Evolutionary conservation across 495 filamentous ascomycete species (phyloP).

Genomic region (Aspergillus taichungensis): DNA sequence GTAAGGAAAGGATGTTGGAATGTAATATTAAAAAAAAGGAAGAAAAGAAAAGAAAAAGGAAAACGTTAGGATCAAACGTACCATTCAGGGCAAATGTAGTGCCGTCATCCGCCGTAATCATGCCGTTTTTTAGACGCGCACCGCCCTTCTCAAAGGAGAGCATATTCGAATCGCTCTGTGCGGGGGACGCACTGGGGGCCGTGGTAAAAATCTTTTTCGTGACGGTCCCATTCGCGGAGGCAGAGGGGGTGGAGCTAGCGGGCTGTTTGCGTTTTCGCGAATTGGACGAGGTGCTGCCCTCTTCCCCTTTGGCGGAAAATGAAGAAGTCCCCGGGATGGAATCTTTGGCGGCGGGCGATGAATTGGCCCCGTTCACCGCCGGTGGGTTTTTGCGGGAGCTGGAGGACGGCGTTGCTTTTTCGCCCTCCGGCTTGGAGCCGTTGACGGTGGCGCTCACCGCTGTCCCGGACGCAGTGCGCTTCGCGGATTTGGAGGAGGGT

Average conservation of each 20-base stretch:
- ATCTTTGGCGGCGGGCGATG: constrained; percentile 35
- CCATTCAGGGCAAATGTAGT: constrained; percentile 77
- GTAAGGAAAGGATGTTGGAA: constrained; percentile 9
- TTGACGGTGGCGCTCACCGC: constrained; percentile 20
- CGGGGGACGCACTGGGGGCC: constrained; percentile 32
- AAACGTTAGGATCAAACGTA: constrained; percentile 37
- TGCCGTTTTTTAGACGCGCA: constrained; percentile 62
- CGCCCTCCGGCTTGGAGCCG: constrained; percentile 31
- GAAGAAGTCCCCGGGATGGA: constrained; percentile 56
- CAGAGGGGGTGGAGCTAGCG: constrained; percentile 37
- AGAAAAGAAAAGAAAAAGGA: constrained; percentile 8
- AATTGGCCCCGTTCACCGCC: constrained; percentile 25
- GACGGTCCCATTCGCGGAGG: constrained; percentile 26
- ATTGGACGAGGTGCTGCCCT: constrained; percentile 24
- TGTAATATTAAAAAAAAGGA: neutral
- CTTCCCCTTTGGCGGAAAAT: constrained; percentile 46
- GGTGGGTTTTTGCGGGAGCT: constrained; percentile 36
- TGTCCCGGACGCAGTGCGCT: constrained; percentile 27
- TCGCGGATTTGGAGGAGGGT: constrained; percentile 36
- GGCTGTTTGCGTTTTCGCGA: constrained; percentile 74
- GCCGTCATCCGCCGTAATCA: constrained; percentile 84
- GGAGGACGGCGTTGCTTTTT: constrained; percentile 32
- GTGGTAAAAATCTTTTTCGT: constrained; percentile 36
- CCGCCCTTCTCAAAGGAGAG: constrained; percentile 69
- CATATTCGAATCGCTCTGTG: constrained; percentile 60